Percentiles rank a stretch among this genome's conserved stretches.
phyloP scores from a whole-genome alignment of 805 yeast species.

The Pichia californica region DNA sequence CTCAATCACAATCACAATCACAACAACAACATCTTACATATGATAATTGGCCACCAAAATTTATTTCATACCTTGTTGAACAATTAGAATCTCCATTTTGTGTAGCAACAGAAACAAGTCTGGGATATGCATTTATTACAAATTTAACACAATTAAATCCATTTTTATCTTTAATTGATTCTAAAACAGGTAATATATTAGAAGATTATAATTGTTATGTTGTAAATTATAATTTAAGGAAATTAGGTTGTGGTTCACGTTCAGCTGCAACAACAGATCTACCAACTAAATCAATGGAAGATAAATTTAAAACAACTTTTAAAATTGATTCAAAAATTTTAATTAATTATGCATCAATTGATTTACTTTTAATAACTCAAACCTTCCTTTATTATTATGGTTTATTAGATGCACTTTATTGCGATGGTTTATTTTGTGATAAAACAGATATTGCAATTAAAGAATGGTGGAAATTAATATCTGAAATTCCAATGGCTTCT shows the following conservation, averaged over 20 bases:
- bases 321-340: conserved; percentile 50
- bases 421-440: conserved; percentile 82
- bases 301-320: conserved; percentile 74
- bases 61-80: conserved; percentile 60
- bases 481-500: conserved; percentile 28
- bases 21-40: background rate
- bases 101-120: conserved; percentile 55
- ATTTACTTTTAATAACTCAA: conserved; percentile 69
- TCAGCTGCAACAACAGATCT: conserved; percentile 64
- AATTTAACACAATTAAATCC: conserved; percentile 72
- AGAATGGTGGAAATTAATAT: conserved; percentile 69
- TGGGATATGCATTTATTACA: conserved; percentile 68
- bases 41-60: conserved; percentile 39
- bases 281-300: conserved; percentile 72
- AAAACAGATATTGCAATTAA: conserved; percentile 65
- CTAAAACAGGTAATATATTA: conserved; percentile 52
- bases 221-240: conserved; percentile 69
- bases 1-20: background rate
- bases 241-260: conserved; percentile 80
- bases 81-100: conserved; percentile 54
- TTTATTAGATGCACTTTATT: conserved; percentile 56
- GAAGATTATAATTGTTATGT: conserved; percentile 47
- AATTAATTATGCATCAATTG: conserved; percentile 60
- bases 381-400: conserved; percentile 72
- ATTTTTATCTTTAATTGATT: conserved; percentile 60